A percentile compares a stretch with the other conserved stretches of the same genome.
Evolutionary conservation across 306 rosid species (phyloP).

Genomic region (Coriaria nepalensis): DNA sequence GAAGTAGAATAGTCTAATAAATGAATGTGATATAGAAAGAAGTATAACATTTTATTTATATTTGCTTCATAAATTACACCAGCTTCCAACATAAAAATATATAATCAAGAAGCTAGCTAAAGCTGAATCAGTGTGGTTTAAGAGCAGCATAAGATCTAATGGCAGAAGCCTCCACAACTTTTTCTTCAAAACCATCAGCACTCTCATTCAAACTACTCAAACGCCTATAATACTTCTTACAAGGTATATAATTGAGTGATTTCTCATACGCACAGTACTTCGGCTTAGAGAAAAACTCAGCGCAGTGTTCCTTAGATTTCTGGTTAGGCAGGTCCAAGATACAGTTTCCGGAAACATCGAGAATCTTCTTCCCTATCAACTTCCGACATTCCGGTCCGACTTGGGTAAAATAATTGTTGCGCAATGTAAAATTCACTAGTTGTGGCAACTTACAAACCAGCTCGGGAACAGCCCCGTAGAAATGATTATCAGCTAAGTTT

Average conservation of each 20-base stretch:
- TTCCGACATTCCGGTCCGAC: slow-evolving; percentile 57
- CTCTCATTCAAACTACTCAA: too few relatives aligned
- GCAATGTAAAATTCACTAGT: slow-evolving; percentile 23
- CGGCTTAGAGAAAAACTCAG: slow-evolving; percentile 9
- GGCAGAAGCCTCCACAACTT: too few relatives aligned
- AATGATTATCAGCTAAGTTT: slow-evolving; percentile 25
- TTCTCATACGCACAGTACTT: slow-evolving; percentile 18
- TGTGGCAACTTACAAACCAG: slow-evolving; percentile 32
- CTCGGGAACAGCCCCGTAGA: slow-evolving; percentile 56
- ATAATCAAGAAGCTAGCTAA: too few relatives aligned
- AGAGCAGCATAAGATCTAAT: too few relatives aligned
- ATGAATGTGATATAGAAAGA: too few relatives aligned
- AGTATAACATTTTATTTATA: too few relatives aligned
- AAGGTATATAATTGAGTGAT: slow-evolving; percentile 25
- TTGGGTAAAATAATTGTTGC: slow-evolving; percentile 38
- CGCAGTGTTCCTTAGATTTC: slow-evolving; percentile 18
- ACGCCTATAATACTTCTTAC: slow-evolving; percentile 6
- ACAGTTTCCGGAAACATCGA: slow-evolving; percentile 41
- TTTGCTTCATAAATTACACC: too few relatives aligned
- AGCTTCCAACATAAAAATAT: too few relatives aligned
- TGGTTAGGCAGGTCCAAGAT: slow-evolving; percentile 38
- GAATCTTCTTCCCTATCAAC: slow-evolving; percentile 24
- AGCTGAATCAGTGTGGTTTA: too few relatives aligned
- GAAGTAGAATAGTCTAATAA: too few relatives aligned
- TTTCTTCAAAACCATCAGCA: too few relatives aligned